Conservation (phyloP, 306 rosid genomes). For the Fagus sylvatica region DNA sequence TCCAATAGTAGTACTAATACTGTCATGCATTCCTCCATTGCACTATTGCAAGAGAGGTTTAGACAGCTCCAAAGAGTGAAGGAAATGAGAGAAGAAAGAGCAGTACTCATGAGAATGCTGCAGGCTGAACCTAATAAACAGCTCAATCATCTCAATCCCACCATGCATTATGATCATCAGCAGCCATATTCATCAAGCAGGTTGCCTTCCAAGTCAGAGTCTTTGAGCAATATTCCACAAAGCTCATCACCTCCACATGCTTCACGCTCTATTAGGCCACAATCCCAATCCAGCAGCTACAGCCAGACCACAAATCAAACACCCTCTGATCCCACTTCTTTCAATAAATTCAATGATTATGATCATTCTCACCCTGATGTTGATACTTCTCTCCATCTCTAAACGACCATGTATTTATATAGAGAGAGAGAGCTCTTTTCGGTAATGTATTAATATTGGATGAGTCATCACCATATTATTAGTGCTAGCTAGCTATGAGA, state of each 20-base stretch:
- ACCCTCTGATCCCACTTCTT: conserved; percentile 27
- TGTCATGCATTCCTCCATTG: conserved; percentile 65
- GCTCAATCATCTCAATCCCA: conserved; percentile 28
- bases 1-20: neutral
- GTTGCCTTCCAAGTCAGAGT: conserved; percentile 39
- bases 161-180: conserved; percentile 16
- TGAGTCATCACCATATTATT: neutral
- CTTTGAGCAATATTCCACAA: conserved; percentile 28
- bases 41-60: conserved; percentile 87
- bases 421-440: neutral
- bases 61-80: conserved; percentile 76
- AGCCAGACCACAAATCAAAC: conserved; percentile 17
- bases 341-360: conserved; percentile 34
- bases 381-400: conserved; percentile 94
- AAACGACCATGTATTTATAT: conserved; percentile 19
- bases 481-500: neutral
- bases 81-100: conserved; percentile 82
- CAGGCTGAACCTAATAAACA: conserved; percentile 40
- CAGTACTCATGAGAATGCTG: conserved; percentile 47
- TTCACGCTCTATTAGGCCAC: conserved; percentile 71
- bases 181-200: conserved; percentile 33
- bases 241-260: conserved; percentile 49
- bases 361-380: conserved; percentile 51
- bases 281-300: conserved; percentile 33
- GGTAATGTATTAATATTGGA: conserved; percentile 26